Evolutionary conservation across 345 rosid genomes (phyloP).

Genomic region (Eucalyptus polybractea): DNA sequence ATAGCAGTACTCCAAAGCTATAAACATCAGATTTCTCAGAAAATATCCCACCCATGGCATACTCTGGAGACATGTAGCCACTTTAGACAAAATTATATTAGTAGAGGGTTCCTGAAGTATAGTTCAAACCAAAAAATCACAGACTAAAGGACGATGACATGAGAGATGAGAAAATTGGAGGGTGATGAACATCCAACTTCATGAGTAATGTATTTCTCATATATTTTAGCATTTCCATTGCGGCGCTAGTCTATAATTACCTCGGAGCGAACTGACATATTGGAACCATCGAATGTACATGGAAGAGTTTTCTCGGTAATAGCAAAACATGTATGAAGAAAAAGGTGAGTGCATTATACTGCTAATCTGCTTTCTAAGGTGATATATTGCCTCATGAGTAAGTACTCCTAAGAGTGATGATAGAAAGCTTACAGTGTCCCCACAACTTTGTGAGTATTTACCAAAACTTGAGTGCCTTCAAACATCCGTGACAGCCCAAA

Average conservation of each 20-base stretch:
- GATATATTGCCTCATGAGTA: neutral
- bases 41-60: too few species aligned
- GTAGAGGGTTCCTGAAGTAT: too few species aligned
- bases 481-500: slow-evolving; percentile 20
- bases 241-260: neutral
- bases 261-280: neutral
- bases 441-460: slow-evolving; percentile 4
- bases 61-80: too few species aligned
- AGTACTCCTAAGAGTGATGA: too few species aligned
- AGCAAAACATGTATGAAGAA: neutral
- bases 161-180: neutral
- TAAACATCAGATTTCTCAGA: too few species aligned
- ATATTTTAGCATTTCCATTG: too few species aligned
- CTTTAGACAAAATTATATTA: too few species aligned
- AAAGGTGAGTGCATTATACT: neutral
- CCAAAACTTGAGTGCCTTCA: neutral
- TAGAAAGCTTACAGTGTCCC: slow-evolving; percentile 1
- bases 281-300: neutral
- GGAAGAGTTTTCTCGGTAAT: neutral
- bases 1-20: too few species aligned
- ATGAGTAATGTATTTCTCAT: neutral
- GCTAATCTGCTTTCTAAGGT: neutral
- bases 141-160: neutral
- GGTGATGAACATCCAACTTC: neutral
- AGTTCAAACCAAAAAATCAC: too few species aligned